These are phyloP conservation scores for Septoria linicola DNA, from an alignment of 2,329 filamentous ascomycete genomes.

Conservation along the genomic window DNA sequence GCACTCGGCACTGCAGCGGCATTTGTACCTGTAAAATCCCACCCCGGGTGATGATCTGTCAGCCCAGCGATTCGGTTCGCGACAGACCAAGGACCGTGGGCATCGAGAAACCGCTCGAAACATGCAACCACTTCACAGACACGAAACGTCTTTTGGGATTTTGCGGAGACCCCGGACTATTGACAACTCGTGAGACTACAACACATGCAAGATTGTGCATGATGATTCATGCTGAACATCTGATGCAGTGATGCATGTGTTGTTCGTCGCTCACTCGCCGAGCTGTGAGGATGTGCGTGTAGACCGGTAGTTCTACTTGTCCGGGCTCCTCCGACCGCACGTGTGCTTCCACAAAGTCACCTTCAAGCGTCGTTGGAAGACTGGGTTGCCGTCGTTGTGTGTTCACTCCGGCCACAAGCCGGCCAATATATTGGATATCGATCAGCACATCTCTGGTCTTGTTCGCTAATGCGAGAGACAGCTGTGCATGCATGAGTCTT, in stretches of 20 bases:
- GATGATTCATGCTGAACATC: not conserved
- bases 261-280: conserved; percentile 8
- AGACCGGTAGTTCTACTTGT: not conserved
- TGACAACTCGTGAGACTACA: not conserved
- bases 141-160: not conserved
- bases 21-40: conserved; percentile 5
- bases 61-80: conserved; percentile 1
- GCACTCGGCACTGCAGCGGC: conserved; percentile 7
- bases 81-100: not conserved
- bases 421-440: too few species aligned
- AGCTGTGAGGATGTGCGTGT: too few species aligned
- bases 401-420: too few species aligned
- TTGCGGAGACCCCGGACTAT: too few species aligned
- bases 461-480: too few species aligned
- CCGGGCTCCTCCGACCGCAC: too few species aligned
- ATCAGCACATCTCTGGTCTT: too few species aligned
- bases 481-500: too few species aligned
- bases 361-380: too few species aligned
- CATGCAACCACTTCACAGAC: not conserved
- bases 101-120: conserved; percentile 1
- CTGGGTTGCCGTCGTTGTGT: too few species aligned
- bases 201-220: not conserved
- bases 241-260: conserved; percentile 9
- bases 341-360: too few species aligned
- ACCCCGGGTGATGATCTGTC: conserved; percentile 5